Conservation (phyloP, 202 grass and related monocot genomes). For the Panicum hallii region DNA sequence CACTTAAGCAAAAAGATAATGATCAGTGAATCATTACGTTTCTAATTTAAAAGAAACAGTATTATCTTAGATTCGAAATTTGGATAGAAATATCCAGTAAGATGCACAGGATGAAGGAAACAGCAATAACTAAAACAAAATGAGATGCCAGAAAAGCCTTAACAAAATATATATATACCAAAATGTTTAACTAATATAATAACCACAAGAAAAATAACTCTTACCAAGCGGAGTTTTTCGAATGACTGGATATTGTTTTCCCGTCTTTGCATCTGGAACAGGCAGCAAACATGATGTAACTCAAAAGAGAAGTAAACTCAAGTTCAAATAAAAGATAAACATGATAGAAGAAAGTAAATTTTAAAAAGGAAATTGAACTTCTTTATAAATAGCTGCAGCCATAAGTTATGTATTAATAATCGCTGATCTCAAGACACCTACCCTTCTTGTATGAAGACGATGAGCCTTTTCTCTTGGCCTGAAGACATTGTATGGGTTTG, state of each 20-base stretch:
- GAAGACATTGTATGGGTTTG: slow-evolving; percentile 99
- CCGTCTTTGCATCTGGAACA: slow-evolving; percentile 96
- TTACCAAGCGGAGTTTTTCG: slow-evolving; percentile 90
- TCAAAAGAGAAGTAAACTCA: neutral
- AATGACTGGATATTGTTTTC: slow-evolving; percentile 99
- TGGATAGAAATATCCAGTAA: neutral
- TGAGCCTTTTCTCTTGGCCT: slow-evolving; percentile 97
- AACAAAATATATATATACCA: neutral
- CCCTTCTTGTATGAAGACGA: slow-evolving; percentile 98
- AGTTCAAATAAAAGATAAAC: slow-evolving; percentile 30
- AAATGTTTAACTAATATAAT: slow-evolving; percentile 11
- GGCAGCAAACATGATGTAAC: slow-evolving; percentile 37
- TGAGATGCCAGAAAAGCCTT: slow-evolving; percentile 15
- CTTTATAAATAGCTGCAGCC: slow-evolving; percentile 8
- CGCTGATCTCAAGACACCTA: slow-evolving; percentile 47
- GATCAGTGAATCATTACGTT: neutral
- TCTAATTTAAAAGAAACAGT: neutral
- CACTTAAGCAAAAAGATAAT: neutral
- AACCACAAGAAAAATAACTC: slow-evolving; percentile 8
- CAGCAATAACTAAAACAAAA: neutral
- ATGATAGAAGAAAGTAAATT: neutral
- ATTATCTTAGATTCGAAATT: neutral
- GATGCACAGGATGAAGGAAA: neutral
- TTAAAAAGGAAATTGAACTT: slow-evolving; percentile 1
- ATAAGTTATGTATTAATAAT: slow-evolving; percentile 18